Conservation (phyloP, 805 yeast genomes). For the Saccharomycopsis capsularis region DNA sequence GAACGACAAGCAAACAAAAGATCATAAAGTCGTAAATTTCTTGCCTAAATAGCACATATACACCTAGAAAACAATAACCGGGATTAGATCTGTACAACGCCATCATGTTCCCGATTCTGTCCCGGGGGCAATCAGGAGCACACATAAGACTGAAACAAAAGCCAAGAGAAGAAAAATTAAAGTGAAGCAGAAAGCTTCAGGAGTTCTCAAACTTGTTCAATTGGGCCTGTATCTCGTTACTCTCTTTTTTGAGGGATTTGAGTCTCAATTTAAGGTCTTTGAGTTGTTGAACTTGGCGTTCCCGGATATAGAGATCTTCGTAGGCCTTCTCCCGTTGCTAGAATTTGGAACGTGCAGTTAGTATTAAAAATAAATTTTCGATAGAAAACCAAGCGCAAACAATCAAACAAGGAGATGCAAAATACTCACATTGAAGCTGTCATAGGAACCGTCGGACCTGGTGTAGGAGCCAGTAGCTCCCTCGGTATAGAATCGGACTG, state of each 20-base stretch:
- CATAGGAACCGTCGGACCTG: slow-evolving; percentile 46
- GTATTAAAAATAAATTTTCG: not conserved
- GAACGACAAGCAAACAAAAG: too few species aligned
- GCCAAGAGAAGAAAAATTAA: too few species aligned
- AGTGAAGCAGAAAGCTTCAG: too few species aligned
- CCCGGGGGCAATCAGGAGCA: too few species aligned
- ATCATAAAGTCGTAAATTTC: too few species aligned
- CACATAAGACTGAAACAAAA: too few species aligned
- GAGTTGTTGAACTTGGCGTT: slow-evolving; percentile 75
- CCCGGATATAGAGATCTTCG: slow-evolving; percentile 78
- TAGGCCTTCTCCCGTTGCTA: slow-evolving; percentile 87
- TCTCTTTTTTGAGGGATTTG: not conserved
- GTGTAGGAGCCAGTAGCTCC: slow-evolving; percentile 53
- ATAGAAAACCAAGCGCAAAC: not conserved
- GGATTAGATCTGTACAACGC: too few species aligned
- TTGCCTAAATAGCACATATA: too few species aligned
- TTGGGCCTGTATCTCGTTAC: not conserved
- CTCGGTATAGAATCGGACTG: slow-evolving; percentile 44
- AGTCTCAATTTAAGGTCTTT: not conserved
- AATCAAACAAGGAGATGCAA: slow-evolving; percentile 6
- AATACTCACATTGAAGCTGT: slow-evolving; percentile 50
- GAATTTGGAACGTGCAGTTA: slow-evolving; percentile 9
- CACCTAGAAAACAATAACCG: too few species aligned
- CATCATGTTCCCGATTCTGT: not conserved
- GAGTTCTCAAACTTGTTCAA: slow-evolving; percentile 23